Conservation (phyloP, 176 grass and related monocot genomes). For the Carex scoparia region DNA sequence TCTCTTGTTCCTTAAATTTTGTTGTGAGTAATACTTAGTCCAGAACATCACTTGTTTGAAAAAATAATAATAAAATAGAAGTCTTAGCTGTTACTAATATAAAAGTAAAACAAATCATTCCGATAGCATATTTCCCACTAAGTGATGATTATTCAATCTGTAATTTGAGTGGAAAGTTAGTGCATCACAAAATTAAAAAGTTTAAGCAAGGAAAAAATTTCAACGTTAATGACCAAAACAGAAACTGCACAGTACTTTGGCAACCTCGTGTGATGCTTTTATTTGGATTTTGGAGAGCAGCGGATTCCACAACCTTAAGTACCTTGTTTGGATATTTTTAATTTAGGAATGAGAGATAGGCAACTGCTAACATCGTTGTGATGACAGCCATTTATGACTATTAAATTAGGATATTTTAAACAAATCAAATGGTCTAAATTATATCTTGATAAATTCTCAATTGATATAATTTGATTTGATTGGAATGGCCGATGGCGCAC, state of each 20-base stretch:
- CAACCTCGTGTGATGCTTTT: not conserved
- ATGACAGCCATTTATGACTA: not conserved
- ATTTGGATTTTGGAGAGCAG: not conserved
- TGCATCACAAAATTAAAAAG: not conserved
- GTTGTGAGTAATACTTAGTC: not conserved
- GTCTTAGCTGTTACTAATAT: not conserved
- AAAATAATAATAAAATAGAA: not conserved
- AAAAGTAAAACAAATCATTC: not conserved
- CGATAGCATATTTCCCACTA: not conserved
- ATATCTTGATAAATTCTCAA: not conserved
- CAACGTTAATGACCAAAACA: not conserved
- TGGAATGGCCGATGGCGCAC: not conserved
- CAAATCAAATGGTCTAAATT: not conserved
- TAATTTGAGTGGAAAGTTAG: not conserved
- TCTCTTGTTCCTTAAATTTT: not conserved
- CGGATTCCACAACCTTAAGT: not conserved
- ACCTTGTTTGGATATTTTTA: not conserved
- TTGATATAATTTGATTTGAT: slow-evolving; percentile 10
- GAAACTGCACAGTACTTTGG: not conserved
- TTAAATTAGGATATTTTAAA: not conserved
- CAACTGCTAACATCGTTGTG: not conserved
- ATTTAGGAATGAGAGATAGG: not conserved
- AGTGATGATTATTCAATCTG: not conserved
- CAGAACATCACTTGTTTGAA: not conserved
- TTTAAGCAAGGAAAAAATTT: not conserved